Base-by-base conservation (phyloP, 2,329 filamentous ascomycete genomes). In the Botrytis cinerea region DNA sequence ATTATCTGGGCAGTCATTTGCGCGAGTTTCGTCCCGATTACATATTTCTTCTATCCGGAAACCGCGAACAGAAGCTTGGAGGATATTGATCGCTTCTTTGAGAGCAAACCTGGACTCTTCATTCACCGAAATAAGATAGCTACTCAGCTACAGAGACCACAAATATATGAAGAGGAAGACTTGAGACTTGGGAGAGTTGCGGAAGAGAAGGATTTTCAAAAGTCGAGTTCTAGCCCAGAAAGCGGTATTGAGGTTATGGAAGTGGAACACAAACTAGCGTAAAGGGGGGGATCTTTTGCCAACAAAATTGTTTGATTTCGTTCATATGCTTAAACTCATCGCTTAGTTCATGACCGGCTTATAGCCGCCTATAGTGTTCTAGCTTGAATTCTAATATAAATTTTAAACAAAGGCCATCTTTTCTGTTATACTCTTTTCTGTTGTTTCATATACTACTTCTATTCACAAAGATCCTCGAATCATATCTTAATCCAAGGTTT, bases 11-110 rank as follows among this genome's bases (percentile, higher is more conserved):
- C 80, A 0, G 77, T 79, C 9, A 74, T 81, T 54, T 81, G 80
- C 63, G 79, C 78, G 35, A 76, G 68, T 62, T 70, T 84, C 63
- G 78, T 85, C 1, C 84, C 84, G 0, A 77, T 84, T 8, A 79
- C 84, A 4, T 85, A 84, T 77, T 82, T 84, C 74, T 83, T 85
- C 77, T 87, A 86, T 68, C 87, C 87, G 0, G 87, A 89, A 77
- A 89, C 87, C 0, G 82, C 81, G 38, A 84, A 85, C 59, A 79
- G 86, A 14, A 82, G 80, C 1, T 81, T 88, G 0, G 86, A 88
- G 75, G 85, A 88, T 74, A 86, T 88, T 48, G 86, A 87, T 76
- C 80, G 83, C 38, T 81, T 87, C 77, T 87, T 87, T 72, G 68
- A 60, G 28, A 48, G 45, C 20, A 74, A 74, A n/a, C 75, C 76